Conservation (phyloP, 257 asterid species). For the Echites panduratus region DNA sequence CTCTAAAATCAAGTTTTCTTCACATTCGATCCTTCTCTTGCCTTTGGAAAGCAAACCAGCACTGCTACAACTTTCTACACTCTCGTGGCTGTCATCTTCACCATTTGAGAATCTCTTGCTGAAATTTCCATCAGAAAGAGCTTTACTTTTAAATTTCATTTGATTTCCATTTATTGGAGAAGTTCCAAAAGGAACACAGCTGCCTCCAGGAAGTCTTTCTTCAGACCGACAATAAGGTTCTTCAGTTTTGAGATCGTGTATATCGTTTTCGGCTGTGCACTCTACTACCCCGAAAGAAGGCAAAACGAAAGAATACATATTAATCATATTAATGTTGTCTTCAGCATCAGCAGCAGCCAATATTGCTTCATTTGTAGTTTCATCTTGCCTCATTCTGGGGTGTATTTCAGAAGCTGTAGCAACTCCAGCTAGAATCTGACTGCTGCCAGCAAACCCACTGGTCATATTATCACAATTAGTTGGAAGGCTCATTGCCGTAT, state of each 20-base stretch:
- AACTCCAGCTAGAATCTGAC: conserved; percentile 12
- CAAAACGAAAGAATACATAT: neutral
- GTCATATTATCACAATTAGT: conserved; percentile 6
- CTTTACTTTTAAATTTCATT: conserved; percentile 49
- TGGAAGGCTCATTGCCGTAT: conserved; percentile 11
- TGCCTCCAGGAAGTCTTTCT: conserved; percentile 18
- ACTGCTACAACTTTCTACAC: conserved; percentile 70
- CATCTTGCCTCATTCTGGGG: conserved; percentile 7
- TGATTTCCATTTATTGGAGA: conserved; percentile 26
- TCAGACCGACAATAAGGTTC: conserved; percentile 16
- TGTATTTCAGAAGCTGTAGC: conserved; percentile 20
- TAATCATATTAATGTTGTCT: conserved; percentile 12
- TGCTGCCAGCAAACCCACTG: conserved; percentile 9
- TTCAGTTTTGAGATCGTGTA: conserved; percentile 11
- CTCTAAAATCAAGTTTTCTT: conserved; percentile 19
- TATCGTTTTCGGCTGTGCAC: conserved; percentile 43
- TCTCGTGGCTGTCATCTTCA: conserved; percentile 35
- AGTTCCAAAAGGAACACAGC: conserved; percentile 23
- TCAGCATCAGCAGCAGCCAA: conserved; percentile 23
- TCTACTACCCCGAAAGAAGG: conserved; percentile 24
- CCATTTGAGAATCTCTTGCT: conserved; percentile 18
- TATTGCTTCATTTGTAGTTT: conserved; percentile 29
- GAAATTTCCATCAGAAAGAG: conserved; percentile 30
- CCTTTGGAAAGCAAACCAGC: conserved; percentile 35
- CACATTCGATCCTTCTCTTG: conserved; percentile 25